phyloP scores from a whole-genome alignment of 1,139 yeast genomes.

The Geotrichum cucujoidarum region DNA sequence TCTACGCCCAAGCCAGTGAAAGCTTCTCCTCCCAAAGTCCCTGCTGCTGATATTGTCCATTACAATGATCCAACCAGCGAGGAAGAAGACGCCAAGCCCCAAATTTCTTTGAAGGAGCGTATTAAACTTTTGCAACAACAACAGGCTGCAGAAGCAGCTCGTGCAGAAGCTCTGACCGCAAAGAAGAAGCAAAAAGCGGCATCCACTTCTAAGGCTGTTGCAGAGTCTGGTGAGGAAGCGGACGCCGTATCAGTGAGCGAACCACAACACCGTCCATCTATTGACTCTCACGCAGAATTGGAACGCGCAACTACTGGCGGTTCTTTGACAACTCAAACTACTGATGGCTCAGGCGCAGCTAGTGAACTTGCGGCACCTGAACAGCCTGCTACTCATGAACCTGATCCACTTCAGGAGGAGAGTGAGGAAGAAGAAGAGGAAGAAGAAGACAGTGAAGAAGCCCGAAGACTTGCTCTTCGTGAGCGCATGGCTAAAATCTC shows the following conservation, averaged over 20 bases:
- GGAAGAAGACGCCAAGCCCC: slow-evolving; percentile 55
- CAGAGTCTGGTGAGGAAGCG: slow-evolving; percentile 1
- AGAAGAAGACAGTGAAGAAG: slow-evolving; percentile 69
- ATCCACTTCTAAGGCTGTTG: slow-evolving; percentile 4
- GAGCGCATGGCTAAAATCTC: slow-evolving; percentile 96
- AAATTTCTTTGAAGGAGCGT: slow-evolving; percentile 78
- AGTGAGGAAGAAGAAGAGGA: slow-evolving; percentile 46
- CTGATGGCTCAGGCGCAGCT: not conserved
- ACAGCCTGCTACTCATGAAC: not conserved
- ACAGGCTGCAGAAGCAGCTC: slow-evolving; percentile 76
- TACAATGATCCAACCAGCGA: slow-evolving; percentile 26
- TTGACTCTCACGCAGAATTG: not conserved
- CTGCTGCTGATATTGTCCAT: slow-evolving; percentile 23
- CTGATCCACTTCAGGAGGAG: slow-evolving; percentile 32
- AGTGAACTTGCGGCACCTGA: not conserved
- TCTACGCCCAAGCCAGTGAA: slow-evolving; percentile 10
- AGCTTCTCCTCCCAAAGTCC: slow-evolving; percentile 18
- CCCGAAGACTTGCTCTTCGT: slow-evolving; percentile 70
- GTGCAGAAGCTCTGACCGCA: slow-evolving; percentile 60
- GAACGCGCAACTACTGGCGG: slow-evolving; percentile 10
- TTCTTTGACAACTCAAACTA: not conserved
- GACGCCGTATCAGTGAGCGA: not conserved
- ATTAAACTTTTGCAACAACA: slow-evolving; percentile 77
- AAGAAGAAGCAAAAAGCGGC: slow-evolving; percentile 50
- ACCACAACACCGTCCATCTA: not conserved